Base-by-base conservation (phyloP, 192 early-diverging fungal species). In the Thamnidium elegans region DNA sequence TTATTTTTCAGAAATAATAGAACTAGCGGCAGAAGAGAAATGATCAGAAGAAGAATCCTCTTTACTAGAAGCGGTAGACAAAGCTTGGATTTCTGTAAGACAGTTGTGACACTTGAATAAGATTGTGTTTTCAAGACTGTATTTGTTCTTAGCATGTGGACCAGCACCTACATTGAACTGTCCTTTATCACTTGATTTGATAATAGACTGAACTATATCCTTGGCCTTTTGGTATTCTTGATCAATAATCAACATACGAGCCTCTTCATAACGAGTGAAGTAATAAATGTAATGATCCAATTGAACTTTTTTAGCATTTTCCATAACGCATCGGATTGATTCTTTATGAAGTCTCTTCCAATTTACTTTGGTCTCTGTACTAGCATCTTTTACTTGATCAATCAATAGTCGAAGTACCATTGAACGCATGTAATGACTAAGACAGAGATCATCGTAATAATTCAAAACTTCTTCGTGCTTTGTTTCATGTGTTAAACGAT, bases 361-460 rank as follows among this genome's bases (percentile, higher is more conserved):
- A 44, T 23, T 47, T 30, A 13, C 31, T 45, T 8, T 19, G 30
- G 45, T 42, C 15, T 54, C 39, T 62, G 56, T 62, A 68, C 66
- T 67, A 20, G n/a, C 62, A 58, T 68, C 71, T 50, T 53, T 74
- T n/a, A 63, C 52, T 52, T 66, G 76, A 66, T 70, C 81, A 56
- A 74, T 83, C 50, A 87, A 67, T 59, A 93, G 87, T 32, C 88
- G 86, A 50, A 84, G 67, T 0, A 87, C 70, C 21, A 86, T 62
- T 39, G 86, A 88, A 51, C 87, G 85, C 7, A 94, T 75, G 67
- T 91, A 84, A 46, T 88, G 73, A 0, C 83, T 79, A 6, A 93
- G 59, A 63, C 90, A 93, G 46, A 91, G 59, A 61, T 95, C 92
- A 60, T 95, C 94, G 55, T 92, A 88, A 70, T 78, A 87, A 53